Evolutionary conservation across 2,329 filamentous ascomycete species (phyloP).

Genomic region (Colletotrichum melonis): DNA sequence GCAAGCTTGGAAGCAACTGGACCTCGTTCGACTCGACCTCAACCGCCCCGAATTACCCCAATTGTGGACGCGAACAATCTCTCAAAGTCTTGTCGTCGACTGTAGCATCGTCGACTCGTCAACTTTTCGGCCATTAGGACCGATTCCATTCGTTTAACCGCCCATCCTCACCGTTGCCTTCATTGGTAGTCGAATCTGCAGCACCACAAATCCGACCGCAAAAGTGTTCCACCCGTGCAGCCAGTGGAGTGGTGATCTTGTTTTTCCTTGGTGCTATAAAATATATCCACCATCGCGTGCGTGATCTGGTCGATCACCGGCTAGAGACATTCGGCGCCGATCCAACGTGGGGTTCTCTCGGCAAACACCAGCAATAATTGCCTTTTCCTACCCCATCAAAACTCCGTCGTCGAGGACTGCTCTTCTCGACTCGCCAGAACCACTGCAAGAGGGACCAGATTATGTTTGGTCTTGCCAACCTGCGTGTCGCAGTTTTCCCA

Average conservation of each 20-base stretch:
- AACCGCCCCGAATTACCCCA: background rate
- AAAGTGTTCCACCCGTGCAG: background rate
- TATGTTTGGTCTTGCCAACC: constrained; percentile 41
- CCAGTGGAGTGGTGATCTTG: constrained; percentile 22
- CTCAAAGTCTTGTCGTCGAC: background rate
- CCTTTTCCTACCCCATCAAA: background rate
- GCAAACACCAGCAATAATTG: background rate
- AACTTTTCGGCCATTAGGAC: background rate
- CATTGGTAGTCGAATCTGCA: background rate
- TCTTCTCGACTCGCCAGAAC: constrained; percentile 8
- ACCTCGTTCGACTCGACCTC: background rate
- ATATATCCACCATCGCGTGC: constrained; percentile 29
- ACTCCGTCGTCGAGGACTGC: background rate
- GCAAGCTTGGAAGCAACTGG: background rate
- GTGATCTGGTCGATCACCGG: constrained; percentile 30
- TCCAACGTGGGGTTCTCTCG: constrained; percentile 29
- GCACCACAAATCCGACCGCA: background rate
- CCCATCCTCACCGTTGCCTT: background rate
- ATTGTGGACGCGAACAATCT: background rate
- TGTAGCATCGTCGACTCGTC: background rate
- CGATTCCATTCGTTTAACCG: constrained; percentile 28
- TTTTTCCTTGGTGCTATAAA: constrained; percentile 31
- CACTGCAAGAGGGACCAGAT: constrained; percentile 20
- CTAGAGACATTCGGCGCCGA: constrained; percentile 28
- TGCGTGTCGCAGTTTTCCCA: constrained; percentile 40